Evolutionary conservation across 1,139 yeast species (phyloP), one percentile per base, ranked within the genome.

Genomic region (Debaryomyces sp.): DNA sequence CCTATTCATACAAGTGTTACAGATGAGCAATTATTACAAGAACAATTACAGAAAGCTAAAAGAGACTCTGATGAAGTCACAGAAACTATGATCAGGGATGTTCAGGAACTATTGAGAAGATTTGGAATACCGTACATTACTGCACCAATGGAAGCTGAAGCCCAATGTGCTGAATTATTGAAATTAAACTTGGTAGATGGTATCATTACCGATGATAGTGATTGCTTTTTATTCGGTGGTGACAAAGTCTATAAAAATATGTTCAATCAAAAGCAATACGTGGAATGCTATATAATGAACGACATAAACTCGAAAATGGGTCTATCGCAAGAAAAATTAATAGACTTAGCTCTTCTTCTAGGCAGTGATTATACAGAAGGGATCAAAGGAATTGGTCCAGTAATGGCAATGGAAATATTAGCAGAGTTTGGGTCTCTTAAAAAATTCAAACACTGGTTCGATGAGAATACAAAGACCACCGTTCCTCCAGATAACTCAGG

Each of bases 81-180:
- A 0, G 82, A 82, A 15, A 81, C 81, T 3, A 94, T 95, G 98
- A 81, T 94, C 21, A 76, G 78, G 41, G 98, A 94, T 62, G 95
- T 96, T 9, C 97, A 94, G 65, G 96, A 90, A 52, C 72, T 95
- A 36, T 72, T 95, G 5, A 80, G 86, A 32, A 66, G 95, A 48
- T 95, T 95, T 71, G 99, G 99, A 1, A 87, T 94, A 9, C 99
- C 99, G 0, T 94, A 82, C 58, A 80, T 94, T 6, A 89, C 97
- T 0, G 97, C 98, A 0, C 98, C 98, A 0, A 90, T 89, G 90
- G 99, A 94, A 67, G 99, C 99, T 1, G 99, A 94, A 70, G 97
- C 98, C 0, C 99, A 94, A 61, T 94, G 99, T 68, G 97, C 97
- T 0, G 89, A 85, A 55, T 69, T 94, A 9, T 67, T 82, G 44